These are phyloP conservation scores for Mycena belliarum DNA, from an alignment of 768 basidiomycete species.

Conservation along the genomic window DNA sequence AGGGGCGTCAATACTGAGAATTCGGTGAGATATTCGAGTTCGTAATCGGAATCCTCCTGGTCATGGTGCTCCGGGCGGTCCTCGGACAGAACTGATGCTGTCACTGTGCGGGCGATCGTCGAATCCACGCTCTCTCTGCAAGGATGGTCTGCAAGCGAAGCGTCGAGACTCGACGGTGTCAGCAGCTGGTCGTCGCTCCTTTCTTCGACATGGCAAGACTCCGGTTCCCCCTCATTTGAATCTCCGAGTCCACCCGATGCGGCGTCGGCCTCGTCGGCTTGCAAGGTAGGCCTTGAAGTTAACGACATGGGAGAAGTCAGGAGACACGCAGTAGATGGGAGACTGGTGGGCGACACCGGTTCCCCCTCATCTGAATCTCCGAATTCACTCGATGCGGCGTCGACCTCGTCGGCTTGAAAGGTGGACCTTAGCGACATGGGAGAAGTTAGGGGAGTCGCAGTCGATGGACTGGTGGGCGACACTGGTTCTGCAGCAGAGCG, in stretches of 20 bases:
- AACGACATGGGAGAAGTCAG: background rate
- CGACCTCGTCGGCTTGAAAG: background rate
- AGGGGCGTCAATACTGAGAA: background rate
- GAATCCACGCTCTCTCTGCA: slow-evolving; percentile 10
- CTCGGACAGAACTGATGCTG: background rate
- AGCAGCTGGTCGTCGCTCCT: background rate
- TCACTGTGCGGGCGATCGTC: background rate
- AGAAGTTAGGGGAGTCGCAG: background rate
- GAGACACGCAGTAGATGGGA: background rate
- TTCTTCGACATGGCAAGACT: background rate
- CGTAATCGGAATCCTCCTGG: background rate
- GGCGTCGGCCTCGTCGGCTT: background rate
- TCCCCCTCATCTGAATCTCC: background rate
- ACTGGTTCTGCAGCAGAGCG: background rate
- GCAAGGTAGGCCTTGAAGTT: background rate
- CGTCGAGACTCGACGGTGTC: background rate
- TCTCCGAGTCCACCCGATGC: background rate
- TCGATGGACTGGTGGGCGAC: background rate
- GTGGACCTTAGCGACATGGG: background rate
- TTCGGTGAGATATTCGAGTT: slow-evolving; percentile 14
- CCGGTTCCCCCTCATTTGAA: background rate
- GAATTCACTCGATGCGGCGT: background rate
- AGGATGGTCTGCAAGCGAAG: background rate
- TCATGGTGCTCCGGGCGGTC: background rate
- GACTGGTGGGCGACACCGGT: background rate